Base-by-base conservation (phyloP, 1,284 basidiomycete species). In the Pseudozyma tsukubaensis region DNA sequence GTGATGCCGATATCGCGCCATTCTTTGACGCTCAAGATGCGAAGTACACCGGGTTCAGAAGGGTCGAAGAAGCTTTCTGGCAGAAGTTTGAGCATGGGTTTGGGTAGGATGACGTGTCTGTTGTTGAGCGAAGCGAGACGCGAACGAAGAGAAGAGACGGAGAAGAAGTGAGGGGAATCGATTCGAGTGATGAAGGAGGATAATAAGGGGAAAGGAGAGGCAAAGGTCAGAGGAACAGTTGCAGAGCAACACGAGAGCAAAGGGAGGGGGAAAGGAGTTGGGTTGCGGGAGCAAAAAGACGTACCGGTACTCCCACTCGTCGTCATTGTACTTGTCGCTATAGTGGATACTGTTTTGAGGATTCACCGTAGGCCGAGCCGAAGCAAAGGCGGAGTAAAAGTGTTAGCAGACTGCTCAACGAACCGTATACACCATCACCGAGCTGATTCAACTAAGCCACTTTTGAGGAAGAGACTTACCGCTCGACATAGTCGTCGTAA, bases 1-100 rank as follows among this genome's bases (percentile, higher is more conserved):
- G 92, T 94, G 81, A 97, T 97, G 12, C 95, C 95, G 66, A 98
- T 94, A 0, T 92, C 92, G 83, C 95, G 88, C 95, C 95, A 98
- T 86, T 98, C 95, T 44, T 89, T 85, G 84, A 97, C 95, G 4
- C 89, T 86, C 57, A 97, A 86, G 57, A 97, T 89, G 9, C 94
- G 89, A 62, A 97, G 88, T 6, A 92, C 90, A 7, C 92, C 92
- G 34, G 89, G 88, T 71, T 92, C 89, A 77, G 94, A 91, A 1
- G 85, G 85, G 40, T 88, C 87, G 78, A 90, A 92, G 75, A 86
- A 88, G 48, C 52, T 56, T 52, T 83, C 75, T 6, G 83, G 83
- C 21, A 84, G 72, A n/a, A 79, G 69, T 48, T 83, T 83, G 54
- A 84, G 72, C 66, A 84, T 73, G 12, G 78, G 78, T 57, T 83